Base-by-base conservation (phyloP, 2,329 filamentous ascomycete genomes). In the Colletotrichum euphorbiae region DNA sequence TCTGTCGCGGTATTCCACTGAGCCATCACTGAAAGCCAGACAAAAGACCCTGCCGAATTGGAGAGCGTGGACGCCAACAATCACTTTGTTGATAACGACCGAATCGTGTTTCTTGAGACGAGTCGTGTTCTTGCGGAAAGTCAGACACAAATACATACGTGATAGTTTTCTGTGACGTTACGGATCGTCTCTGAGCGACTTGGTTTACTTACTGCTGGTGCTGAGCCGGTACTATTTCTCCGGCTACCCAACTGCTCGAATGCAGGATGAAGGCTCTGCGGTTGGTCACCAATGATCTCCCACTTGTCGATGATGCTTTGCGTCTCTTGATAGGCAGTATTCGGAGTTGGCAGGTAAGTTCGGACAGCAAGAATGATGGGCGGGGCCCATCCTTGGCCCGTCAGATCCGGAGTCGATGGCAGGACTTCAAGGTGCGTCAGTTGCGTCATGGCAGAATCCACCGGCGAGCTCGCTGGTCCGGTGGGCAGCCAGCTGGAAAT, bases 291-390 rank as follows among this genome's bases (percentile, higher is more conserved):
- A 9, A 95, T 77, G 13, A 97, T 81, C 72, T 96, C 91, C 95
- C 95, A 98, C 70, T 91, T 87, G 70, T 93, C 90, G 70, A 98
- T 84, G 45, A 94, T 87, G 72, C 90, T 97, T 72, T 91, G 89
- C 0, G 88, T 82, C 36, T 90, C 88, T 71, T 90, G 88, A 46
- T 87, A 89, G 33, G 90, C 84, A 33, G 84, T 84, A 71, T 81
- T 83, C 62, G 83, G 81, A 70, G 79, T 79, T 62, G 84, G 85
- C 59, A 85, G 78, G 74, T 86, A 86, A 9, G 91, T 91, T 69
- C 93, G 93, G 33, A 94, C 86, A 0, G 91, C 90, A 38, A 97
- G 77, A 19, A 98, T 84, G 42, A 90, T 87, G 0, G 90, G 88
- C 40, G 86, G 82, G 60, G 76, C 82, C 70, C 80, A 84, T 42